Evolutionary conservation across 2,329 filamentous ascomycete species (phyloP), one percentile per base, ranked within the genome.

Genomic region (Hypoxylon sp.): DNA sequence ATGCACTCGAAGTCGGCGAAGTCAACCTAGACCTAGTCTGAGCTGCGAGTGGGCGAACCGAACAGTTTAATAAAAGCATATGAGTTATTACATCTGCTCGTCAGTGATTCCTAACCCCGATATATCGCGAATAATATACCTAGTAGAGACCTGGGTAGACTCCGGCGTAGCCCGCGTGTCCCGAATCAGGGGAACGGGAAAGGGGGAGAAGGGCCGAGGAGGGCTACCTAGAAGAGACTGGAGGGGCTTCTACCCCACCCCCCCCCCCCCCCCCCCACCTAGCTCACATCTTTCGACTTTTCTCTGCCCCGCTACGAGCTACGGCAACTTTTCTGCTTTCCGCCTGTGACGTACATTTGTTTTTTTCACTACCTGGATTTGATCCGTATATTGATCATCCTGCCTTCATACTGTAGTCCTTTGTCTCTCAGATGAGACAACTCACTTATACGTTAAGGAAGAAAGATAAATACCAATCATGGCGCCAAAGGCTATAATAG

Each of bases 401-500:
- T 18, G 3, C 11, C 7, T 20, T n/a, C 7, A 20, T 11, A 40
- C 11, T 40, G 17, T 40, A 13, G 38, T 41, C 13, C 27, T 38
- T 48, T 24, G 13, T 29, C 29, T 42, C 20, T 18, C 17, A 13
- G 24, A 33, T 23, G 24, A 59, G 20, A 41, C n/a, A 33, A 45
- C 20, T 35, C 18, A 18, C 37, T 20, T 37, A 33, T 17, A 3
- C 11, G 21, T 38, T 56, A 4, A 27, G 17, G n/a, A 13, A 20
- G 4, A 29, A 27, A 24, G 11, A 37, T 24, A 50, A 11, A 21
- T 13, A 40, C 45, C 35, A 18, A 79, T 59, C 64, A 98, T 98
- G 94, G 82, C 91, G 55, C 95, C 94, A 20, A 87, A 88, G 62
- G 90, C 95, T 43, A 97, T 99, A 75, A 97, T 99, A 70, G 94